Evolutionary conservation across 495 filamentous ascomycete genomes (phyloP), one percentile per base, ranked within the genome.

Genomic region (Trichoderma parareesei): DNA sequence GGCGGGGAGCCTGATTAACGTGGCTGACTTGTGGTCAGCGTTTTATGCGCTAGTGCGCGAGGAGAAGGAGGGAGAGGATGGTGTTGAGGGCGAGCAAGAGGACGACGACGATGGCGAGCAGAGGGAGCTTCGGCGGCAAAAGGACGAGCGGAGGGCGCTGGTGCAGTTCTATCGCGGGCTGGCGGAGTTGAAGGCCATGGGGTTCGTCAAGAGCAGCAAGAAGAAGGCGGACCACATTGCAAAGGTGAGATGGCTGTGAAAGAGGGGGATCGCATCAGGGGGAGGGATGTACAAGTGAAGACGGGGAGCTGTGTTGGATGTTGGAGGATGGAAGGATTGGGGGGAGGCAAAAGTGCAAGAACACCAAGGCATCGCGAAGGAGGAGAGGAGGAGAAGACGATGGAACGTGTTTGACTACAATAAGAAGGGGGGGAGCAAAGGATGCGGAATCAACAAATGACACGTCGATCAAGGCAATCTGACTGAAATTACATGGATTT

Each of bases 151-250:
- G 63, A 71, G 79, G 40, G 79, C 81, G 9, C 83, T 92, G 74
- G 79, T 88, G 20, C 76, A 89, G 62, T 98, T 97, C 75, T 96
- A 95, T 72, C 80, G 85, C 60, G 89, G 82, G 5, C 70, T 97
- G 64, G 92, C 92, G 8, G 95, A 98, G 72, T 73, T 98, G 70
- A 89, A 85, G 76, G 81, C 84, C 53, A 79, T 98, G 76, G 93
- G 93, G 20, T 87, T 97, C 79, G 80, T 97, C 41, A 97, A 94
- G 76, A 81, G 81, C 67, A 98, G 88, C 69, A 90, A 87, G 75
- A 97, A 92, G 81, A 95, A 94, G 81, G 82, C 85, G 13, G 94
- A 97, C 73, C 93, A 97, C 76, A 75, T 97, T 67, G 87, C 90
- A 18, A 98, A 97, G 76, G 76, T 91, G 64, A 78, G 78, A 53